Base-by-base conservation (phyloP, 495 filamentous ascomycete species). In the Cercophora samala region DNA sequence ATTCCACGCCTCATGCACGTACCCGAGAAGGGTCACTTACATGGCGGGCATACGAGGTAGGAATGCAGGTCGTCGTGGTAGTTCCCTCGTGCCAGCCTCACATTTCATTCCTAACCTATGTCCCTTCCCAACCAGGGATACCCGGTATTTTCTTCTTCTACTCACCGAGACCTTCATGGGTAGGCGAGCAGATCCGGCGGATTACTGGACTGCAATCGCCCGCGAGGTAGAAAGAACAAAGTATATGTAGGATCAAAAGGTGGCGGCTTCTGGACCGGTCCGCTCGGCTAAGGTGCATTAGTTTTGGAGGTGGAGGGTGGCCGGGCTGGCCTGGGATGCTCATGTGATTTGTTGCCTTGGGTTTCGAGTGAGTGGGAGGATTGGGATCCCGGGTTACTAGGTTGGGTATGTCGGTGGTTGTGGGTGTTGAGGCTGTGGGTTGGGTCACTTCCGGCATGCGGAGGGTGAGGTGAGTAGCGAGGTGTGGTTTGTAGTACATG, bases 241-340 rank as follows among this genome's bases (percentile, higher is more conserved):
- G 15, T 46, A 11, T 46, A 9, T 2, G 37, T 9, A 9, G 9
- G 9, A 46, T n/a, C n/a, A n/a, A n/a, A 13, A 62, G 18, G 60
- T 62, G 60, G 60, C 60, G 24, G 29, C 26, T 13, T 46, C 60
- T 62, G 60, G 29, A 62, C 60, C 60, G 32, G 5, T 21, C 60
- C 60, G 60, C 6, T 62, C 60, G 60, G 60, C 60, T 62, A 62
- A 21, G 25, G 18, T 42, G 60, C 60, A 62, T 62, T 37, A 62
- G 60, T n/a, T n/a, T 21, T 32, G 4, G 2, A 17, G 37, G 37
- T 5, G 11, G 13, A 46, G 11, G 37, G 22, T 59, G 22, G 8
- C 17, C 58, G 8, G 17, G 58, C 17, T 60, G 22, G 26, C 4
- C n/a, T 22, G 13, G 9, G 8, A 26, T 26, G 22, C 23, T 29